Evolutionary conservation across 1,284 basidiomycete genomes (phyloP), one percentile per base, ranked within the genome.

Genomic region (Ceratobasidium sp.): DNA sequence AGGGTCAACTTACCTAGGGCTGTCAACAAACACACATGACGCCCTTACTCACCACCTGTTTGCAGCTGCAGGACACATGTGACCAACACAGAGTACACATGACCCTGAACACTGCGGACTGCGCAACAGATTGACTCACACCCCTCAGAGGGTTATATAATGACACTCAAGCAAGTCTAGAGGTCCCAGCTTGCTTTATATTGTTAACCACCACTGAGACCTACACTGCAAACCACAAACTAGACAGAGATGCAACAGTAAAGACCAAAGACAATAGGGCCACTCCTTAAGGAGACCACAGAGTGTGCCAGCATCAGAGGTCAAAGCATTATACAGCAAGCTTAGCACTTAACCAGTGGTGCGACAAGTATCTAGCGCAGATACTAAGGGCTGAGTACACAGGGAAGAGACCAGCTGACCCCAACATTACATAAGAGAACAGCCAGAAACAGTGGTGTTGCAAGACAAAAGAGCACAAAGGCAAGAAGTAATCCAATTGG

Each of bases 381-480:
- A 60, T 60, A 60, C 26, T 60, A 60, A 60, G 56, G 56, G 23
- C 23, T 20, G 26, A 60, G 56, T 28, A 60, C 56, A 60, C n/a
- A n/a, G n/a, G n/a, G 39, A 20, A 28, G n/a, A 60, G 7, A 60
- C 56, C 26, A 20, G 39, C 18, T 28, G 39, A 60, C 56, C 12
- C 20, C 56, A 28, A 28, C 20, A 20, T 60, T 60, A 60, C 56
- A 60, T 60, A 60, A 60, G 56, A 28, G 56, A 60, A 60, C 56
- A 33, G 12, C 9, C 7, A 33, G 26, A 60, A 60, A 60, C 56
- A 12, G 39, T 60, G 56, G 56, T 28, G 26, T 28, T 28, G 56
- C 56, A 28, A 20, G 39, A 60, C 56, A 60, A 5, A 60, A 28
- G 12, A 60, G n/a, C n/a, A 60, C 26, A 18, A 60, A 6, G 12